Base-by-base conservation (phyloP, 768 basidiomycete species). In the Rossbeevera mucosa region DNA sequence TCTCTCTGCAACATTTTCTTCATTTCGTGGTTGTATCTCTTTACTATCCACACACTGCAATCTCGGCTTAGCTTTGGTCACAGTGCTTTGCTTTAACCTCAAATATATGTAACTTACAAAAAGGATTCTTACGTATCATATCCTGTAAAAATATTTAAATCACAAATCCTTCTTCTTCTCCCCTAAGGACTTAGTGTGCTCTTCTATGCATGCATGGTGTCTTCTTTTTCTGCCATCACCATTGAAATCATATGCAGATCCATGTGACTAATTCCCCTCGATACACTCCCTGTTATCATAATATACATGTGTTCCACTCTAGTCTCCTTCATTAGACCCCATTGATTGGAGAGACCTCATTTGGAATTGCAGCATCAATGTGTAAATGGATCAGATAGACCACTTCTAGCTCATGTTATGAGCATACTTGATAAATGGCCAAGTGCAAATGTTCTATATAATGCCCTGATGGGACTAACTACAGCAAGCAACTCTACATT, bases 1-100 rank as follows among this genome's bases (percentile, higher is more conserved):
- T 38, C 57, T 20, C 44, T 25, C 22, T 56, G 52, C 60, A 69
- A 69, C 67, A 67, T 68, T 70, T 65, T 63, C 53, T 70, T 69
- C 67, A 68, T 68, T 59, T 62, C 48, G 36, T 48, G 57, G 59
- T 61, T 58, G 54, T 56, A 52, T 57, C 28, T 41, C 51, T 33
- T 33, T 53, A n/a, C n/a, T n/a, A 55, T 54, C 57, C 56, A 55
- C 59, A 63, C 47, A 53, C 59, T 54, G 50, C 59, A 48, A 64
- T 64, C 59, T 63, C 62, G 62, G 62, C 62, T 64, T 50, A 52
- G 52, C 51, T 40, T 24, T 48, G 53, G 50, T 62, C 49, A 64
- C 49, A 14, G 20, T 33, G 18, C 31, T 25, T 26, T 29, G 18
- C 12, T 56, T 51, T 58, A 36, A 49, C 57, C 44, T 31, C 46